phyloP scores from a whole-genome alignment of 371 early-diverging fungal species.

The Funneliformis caledonium region DNA sequence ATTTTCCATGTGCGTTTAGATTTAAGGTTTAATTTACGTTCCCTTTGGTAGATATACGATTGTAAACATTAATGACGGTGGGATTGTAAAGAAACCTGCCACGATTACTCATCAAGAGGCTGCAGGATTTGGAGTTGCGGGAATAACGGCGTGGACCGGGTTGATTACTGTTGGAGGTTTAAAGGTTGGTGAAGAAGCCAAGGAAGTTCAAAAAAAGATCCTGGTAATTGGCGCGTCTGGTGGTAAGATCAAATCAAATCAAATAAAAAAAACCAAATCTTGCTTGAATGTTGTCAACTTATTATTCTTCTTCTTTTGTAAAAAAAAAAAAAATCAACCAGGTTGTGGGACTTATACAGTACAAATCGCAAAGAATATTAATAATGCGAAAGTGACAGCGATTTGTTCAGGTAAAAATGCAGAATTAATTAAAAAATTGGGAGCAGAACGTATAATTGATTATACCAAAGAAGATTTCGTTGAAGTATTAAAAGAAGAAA shows the following conservation, averaged over 20 bases:
- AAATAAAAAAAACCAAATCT: not conserved
- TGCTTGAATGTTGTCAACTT: not conserved
- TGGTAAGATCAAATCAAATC: constrained; percentile 37
- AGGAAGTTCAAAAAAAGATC: constrained; percentile 42
- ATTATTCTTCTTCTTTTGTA: not conserved
- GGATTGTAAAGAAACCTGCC: constrained; percentile 55
- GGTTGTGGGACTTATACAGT: constrained; percentile 64
- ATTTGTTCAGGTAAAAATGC: constrained; percentile 62
- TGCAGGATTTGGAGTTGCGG: constrained; percentile 52
- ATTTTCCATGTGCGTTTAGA: not conserved
- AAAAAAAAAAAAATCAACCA: not conserved
- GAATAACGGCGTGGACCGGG: constrained; percentile 51
- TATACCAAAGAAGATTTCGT: constrained; percentile 52
- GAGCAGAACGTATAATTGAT: constrained; percentile 67
- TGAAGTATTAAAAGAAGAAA: constrained; percentile 35
- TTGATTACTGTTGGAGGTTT: constrained; percentile 44
- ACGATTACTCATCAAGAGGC: constrained; percentile 57
- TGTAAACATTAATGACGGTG: constrained; percentile 37
- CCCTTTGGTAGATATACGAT: not conserved
- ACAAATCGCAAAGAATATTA: constrained; percentile 63
- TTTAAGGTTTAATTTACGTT: not conserved
- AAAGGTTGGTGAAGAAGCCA: constrained; percentile 20
- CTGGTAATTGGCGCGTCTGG: constrained; percentile 63
- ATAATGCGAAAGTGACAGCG: constrained; percentile 62
- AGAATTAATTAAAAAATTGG: constrained; percentile 56